Conservation (phyloP, 768 basidiomycete species). For the Leccinum olivaceopallidum region DNA sequence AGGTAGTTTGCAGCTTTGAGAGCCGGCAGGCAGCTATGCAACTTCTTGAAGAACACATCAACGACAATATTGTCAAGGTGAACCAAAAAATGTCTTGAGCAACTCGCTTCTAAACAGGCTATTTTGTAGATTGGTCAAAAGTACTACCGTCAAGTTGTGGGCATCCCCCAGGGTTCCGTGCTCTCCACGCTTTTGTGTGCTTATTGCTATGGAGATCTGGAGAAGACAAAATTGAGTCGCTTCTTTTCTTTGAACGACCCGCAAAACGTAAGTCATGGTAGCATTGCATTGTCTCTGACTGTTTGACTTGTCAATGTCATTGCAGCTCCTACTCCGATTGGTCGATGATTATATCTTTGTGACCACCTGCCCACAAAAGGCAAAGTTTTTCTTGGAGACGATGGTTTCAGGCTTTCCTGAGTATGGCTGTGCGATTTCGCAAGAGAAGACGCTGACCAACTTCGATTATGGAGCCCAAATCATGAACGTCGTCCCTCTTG, state of each 20-base stretch:
- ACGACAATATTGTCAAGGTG: conserved; percentile 90
- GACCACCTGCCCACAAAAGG: conserved; percentile 62
- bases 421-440: conserved; percentile 40
- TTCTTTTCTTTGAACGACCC: conserved; percentile 54
- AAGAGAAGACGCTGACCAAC: no score
- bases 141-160: conserved; percentile 84
- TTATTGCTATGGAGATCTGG: conserved; percentile 93
- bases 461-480: no score
- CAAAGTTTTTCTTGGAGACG: conserved; percentile 64
- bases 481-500: no score
- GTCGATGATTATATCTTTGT: conserved; percentile 95
- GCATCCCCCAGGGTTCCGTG: conserved; percentile 96
- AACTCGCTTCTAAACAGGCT: conserved; percentile 2
- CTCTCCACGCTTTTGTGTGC: conserved; percentile 92
- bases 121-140: conserved; percentile 66
- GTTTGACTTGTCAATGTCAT: not conserved
- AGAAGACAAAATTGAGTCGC: conserved; percentile 44
- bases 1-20: conserved; percentile 59
- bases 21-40: conserved; percentile 58
- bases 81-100: not conserved
- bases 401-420: conserved; percentile 90
- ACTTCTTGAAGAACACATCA: conserved; percentile 87
- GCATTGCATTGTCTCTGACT: not conserved
- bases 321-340: conserved; percentile 76
- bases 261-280: conserved; percentile 53